A percentile compares a stretch with the other conserved stretches of the same genome.
Conservation (phyloP, 352 stramenopile species). For the Aphanomyces invadans region DNA sequence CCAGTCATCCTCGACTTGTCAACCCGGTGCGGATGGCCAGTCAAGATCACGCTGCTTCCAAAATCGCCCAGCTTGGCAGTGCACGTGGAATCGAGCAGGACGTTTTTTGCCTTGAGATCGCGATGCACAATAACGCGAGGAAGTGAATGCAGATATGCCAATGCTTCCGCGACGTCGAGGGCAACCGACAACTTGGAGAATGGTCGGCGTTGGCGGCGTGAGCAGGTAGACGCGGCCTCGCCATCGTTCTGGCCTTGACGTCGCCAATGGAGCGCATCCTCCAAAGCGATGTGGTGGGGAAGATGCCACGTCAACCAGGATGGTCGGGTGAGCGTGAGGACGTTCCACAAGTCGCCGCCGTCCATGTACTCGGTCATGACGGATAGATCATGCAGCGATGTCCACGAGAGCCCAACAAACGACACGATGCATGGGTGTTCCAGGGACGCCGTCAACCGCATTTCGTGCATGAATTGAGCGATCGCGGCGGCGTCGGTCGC, state of each 20-base stretch:
- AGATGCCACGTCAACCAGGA: constrained; percentile 3
- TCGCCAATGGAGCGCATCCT: too few relatives aligned
- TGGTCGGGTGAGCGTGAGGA: constrained; percentile 27
- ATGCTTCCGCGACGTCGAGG: constrained; percentile 27
- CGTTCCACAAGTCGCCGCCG: constrained; percentile 57
- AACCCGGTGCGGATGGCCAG: too few relatives aligned
- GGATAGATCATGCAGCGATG: constrained; percentile 50
- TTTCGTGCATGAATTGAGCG: constrained; percentile 49
- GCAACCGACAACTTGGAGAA: constrained; percentile 19
- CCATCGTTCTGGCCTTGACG: too few relatives aligned
- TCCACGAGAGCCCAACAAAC: constrained; percentile 69
- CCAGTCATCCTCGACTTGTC: constrained; percentile 8
- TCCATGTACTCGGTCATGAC: constrained; percentile 69
- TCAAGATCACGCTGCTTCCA: constrained; percentile 41
- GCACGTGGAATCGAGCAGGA: constrained; percentile 23
- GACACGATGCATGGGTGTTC: constrained; percentile 54
- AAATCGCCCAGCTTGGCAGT: constrained; percentile 52
- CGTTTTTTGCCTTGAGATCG: constrained; percentile 21
- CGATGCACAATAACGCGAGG: constrained; percentile 21
- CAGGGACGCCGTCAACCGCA: constrained; percentile 50
- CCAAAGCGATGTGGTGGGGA: background rate
- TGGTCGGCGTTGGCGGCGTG: too few relatives aligned
- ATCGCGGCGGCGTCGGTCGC: constrained; percentile 11
- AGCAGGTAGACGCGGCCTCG: too few relatives aligned
- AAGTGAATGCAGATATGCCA: constrained; percentile 36